Base-by-base conservation (phyloP, 129 eudicot species). In the Lactuca saligna region DNA sequence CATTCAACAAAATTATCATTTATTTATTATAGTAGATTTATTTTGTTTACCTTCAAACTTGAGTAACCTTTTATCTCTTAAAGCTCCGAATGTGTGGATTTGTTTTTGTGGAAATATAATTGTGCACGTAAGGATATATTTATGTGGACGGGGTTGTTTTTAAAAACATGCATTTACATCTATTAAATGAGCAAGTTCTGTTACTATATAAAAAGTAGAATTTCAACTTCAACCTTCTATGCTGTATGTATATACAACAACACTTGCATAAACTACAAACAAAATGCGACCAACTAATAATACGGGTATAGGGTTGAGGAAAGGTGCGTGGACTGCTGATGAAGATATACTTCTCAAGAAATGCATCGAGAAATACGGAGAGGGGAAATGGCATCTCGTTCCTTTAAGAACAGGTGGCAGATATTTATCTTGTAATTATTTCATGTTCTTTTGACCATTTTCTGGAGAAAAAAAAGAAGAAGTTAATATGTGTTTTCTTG, bases 351-450 rank as follows among this genome's bases (percentile, higher is more conserved):
- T 77, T 73, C 76, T 81, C 15, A 77, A 61, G 57, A 55, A 38
- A 0, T 81, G 77, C 58, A 63, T 81, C 5, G 75, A 67, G 17
- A 61, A 62, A 67, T 72, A 66, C 17, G 85, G 82, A 17, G 80
- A 81, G 78, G 85, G 82, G 10, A 77, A 77, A 66, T 81, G 85
- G 85, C 85, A 81, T 61, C 82, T 53, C 33, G 75, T 77, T 68
- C 85, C 85, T 72, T 57, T 17, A 31, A 60, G 67, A 72, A 70
- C 85, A 48, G 85, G 85, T 77, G 57, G 46, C 41, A 38, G 16
- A 66, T 11, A 7, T 34, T 0, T 14, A 17, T 7, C 8, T 16
- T 38, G 5, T 3, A 20, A 3, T 2, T 2, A 16, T 53, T 54
- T 15, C 13, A 3, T 5, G 33, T 9, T 58, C 12, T 64, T n/a